Base-by-base conservation (phyloP, 2,329 filamentous ascomycete genomes). In the Pseudonectria foliicola region DNA sequence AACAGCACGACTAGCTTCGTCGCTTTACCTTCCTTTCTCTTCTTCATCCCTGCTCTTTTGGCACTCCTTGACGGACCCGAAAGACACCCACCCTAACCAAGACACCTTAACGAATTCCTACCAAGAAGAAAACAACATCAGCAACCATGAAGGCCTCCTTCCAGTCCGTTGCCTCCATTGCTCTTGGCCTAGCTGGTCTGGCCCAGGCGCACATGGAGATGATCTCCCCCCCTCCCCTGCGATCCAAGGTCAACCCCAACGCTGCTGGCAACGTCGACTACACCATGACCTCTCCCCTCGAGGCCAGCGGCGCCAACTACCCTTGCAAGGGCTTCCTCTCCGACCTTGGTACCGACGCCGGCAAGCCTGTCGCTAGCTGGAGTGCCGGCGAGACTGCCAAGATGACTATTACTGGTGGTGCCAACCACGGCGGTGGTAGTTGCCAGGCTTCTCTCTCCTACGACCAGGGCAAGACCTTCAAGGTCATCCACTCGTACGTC, bases 391-490 rank as follows among this genome's bases (percentile, higher is more conserved):
- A 68, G 37, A 60, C 64, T 18, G 78, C 85, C 60, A 73, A 74
- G 45, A 69, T 88, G 60, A 74, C 70, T 39, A 64, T 89, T 35
- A 63, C 61, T 39, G 84, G 83, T 25, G 71, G 71, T 33, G 76
- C 77, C 29, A 60, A 59, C 34, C 83, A 87, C 62, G 65, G 68
- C 25, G 84, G 85, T 26, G 85, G 85, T 27, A 85, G 79, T 8
- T 89, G 85, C 62, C 85, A 92, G 62, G 67, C 85, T 30, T 76
- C 80, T 3, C 66, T 90, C 18, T 85, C 80, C 23, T 85, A 82
- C 60, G 82, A 90, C 63, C 67, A 75, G 43, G 84, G 82, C 30
- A 61, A 67, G 37, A 76, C 74, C 13, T 90, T 84, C 66, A 78
- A 72, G 41, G 85, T 87, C 65, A 67, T 77, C 45, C 61, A 74